Base-by-base conservation (phyloP, 495 filamentous ascomycete species). In the Xylaria venustula region DNA sequence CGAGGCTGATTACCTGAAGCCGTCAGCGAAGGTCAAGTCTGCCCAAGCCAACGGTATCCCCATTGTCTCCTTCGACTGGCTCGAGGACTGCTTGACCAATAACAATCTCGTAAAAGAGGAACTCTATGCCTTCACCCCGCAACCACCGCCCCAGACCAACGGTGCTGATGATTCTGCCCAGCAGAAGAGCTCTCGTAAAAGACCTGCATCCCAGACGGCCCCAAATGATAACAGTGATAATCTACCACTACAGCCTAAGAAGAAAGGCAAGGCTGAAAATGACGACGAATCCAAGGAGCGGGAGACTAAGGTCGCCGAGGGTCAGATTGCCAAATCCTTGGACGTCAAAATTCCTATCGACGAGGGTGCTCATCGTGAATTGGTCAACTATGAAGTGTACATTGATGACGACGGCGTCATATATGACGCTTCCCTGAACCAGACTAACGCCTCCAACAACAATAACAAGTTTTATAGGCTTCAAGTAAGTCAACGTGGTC, bases 391-490 rank as follows among this genome's bases (percentile, higher is more conserved):
- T 28, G 69, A 73, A 3, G 90, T 95, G 37, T 86, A 88, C 65
- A 86, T 93, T 53, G 88, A 88, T 61, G 49, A 69, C 11, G 53
- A 77, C 1, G 83, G 84, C 1, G 70, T 87, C 28, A 89, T 93
- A 26, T 92, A 77, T 23, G 86, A 88, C 66, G 86, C 81, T 9
- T 79, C 81, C 7, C 73, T 89, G 42, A 88, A 86, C 60, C 82
- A 86, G 65, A 83, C 83, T 6, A 81, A 86, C 50, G 73, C 88
- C 1, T 69, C 76, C 7, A 68, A 73, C 15, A 89, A 89, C 58
- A 85, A 85, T 60, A 91, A 90, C 71, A 92, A 92, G 52, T 91
- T 92, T 68, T 91, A 90, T 63, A 80, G 83, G 25, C 66, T 90
- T 22, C 86, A 89, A 67, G 73, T 76, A 63, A 60, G 70, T 49